Percentiles rank a stretch among this genome's conserved stretches.
Evolutionary conservation across 805 yeast genomes (phyloP).

Genomic region (Jamesozyma piceae): DNA sequence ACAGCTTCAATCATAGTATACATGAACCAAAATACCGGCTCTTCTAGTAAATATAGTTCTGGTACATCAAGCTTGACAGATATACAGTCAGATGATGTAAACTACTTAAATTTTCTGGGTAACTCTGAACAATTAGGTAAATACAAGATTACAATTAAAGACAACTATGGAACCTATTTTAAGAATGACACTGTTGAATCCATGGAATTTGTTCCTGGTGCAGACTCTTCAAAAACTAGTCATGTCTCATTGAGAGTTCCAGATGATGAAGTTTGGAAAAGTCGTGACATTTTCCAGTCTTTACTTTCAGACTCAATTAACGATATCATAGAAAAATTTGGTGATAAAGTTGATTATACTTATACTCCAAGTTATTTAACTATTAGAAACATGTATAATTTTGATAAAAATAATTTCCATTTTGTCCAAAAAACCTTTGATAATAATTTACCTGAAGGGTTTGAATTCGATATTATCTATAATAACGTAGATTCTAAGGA

Average conservation of each 20-base stretch:
- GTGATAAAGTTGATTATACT: constrained; percentile 20
- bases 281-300: constrained; percentile 63
- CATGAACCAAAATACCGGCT: constrained; percentile 61
- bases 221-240: constrained; percentile 54
- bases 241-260: constrained; percentile 66
- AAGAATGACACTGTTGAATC: constrained; percentile 22
- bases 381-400: constrained; percentile 48
- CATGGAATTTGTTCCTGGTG: constrained; percentile 28
- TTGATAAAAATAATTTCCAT: constrained; percentile 66
- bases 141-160: constrained; percentile 52
- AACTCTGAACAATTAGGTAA: constrained; percentile 54
- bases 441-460: constrained; percentile 38
- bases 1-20: constrained; percentile 67
- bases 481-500: constrained; percentile 39
- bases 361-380: constrained; percentile 38
- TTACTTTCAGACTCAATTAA: constrained; percentile 62
- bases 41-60: constrained; percentile 20
- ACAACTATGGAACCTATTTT: constrained; percentile 36
- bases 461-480: constrained; percentile 65
- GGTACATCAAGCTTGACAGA: constrained; percentile 7
- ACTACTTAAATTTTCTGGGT: constrained; percentile 35
- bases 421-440: constrained; percentile 65
- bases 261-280: constrained; percentile 64
- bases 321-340: constrained; percentile 25
- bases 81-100: constrained; percentile 8